Conservation (phyloP, 345 rosid genomes). For the Brassica juncea region DNA sequence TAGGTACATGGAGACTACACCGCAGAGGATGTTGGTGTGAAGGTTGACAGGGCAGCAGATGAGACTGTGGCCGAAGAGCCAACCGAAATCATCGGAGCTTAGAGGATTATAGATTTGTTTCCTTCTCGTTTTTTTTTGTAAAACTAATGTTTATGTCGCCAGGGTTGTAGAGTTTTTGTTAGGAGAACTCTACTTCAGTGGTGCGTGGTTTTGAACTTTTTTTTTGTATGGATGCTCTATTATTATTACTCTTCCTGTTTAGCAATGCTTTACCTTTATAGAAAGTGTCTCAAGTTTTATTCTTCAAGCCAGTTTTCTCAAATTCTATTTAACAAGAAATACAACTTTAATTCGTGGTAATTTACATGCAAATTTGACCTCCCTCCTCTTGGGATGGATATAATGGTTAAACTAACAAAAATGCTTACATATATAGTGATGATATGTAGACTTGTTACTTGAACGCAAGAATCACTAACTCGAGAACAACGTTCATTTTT, state of each 20-base stretch:
- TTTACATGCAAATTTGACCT: too few species aligned
- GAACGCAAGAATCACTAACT: neutral
- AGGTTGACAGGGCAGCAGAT: slow-evolving; percentile 40
- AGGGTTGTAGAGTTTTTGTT: neutral
- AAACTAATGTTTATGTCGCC: slow-evolving; percentile 21
- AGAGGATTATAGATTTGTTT: slow-evolving; percentile 27
- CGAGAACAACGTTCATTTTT: slow-evolving; percentile 1
- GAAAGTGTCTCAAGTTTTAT: neutral
- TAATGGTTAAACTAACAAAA: too few species aligned
- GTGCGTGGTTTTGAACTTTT: slow-evolving; percentile 29
- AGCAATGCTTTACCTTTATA: neutral
- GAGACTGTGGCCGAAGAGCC: slow-evolving; percentile 34
- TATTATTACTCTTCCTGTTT: neutral
- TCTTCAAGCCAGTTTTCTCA: neutral
- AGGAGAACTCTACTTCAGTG: neutral
- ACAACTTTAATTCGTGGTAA: neutral
- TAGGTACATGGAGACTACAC: slow-evolving; percentile 43
- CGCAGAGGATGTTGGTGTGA: slow-evolving; percentile 42
- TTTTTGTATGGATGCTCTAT: slow-evolving; percentile 17
- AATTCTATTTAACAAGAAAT: neutral
- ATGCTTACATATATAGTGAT: neutral
- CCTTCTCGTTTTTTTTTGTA: neutral
- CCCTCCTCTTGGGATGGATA: neutral
- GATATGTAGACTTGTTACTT: neutral
- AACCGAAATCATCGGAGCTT: slow-evolving; percentile 39